These are phyloP conservation scores for Gonapodya sp. DNA, from an alignment of 192 early-diverging fungal species.

Conservation along the genomic window DNA sequence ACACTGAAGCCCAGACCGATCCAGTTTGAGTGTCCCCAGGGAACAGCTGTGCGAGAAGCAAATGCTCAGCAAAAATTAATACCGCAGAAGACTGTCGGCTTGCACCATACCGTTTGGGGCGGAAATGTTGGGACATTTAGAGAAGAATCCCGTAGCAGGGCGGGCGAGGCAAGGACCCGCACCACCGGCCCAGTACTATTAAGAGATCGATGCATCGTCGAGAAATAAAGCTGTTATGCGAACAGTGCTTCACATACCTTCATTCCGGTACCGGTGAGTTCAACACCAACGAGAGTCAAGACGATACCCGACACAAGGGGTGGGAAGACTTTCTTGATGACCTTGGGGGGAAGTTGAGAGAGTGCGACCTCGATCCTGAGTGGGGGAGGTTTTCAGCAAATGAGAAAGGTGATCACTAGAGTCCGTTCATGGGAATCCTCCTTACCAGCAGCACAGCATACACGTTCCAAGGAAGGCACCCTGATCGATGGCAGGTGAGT, in stretches of 20 bases:
- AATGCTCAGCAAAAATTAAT: background rate
- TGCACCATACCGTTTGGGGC: constrained; percentile 24
- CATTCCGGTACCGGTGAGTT: constrained; percentile 32
- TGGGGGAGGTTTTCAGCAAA: too few relatives aligned
- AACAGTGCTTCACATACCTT: constrained; percentile 9
- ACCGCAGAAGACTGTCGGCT: background rate
- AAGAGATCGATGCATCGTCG: too few relatives aligned
- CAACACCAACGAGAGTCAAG: constrained; percentile 34
- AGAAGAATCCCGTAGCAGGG: constrained; percentile 31
- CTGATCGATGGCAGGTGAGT: constrained; percentile 21
- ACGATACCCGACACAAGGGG: constrained; percentile 45
- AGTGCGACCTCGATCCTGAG: constrained; percentile 24
- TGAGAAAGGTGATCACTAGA: too few relatives aligned
- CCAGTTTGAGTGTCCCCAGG: constrained; percentile 37
- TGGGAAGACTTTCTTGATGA: constrained; percentile 37
- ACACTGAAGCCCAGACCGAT: constrained; percentile 42
- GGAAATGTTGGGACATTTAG: constrained; percentile 28
- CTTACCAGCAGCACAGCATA: constrained; percentile 32
- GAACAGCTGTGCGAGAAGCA: too few relatives aligned
- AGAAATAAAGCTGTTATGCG: too few relatives aligned
- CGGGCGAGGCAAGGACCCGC: constrained; percentile 26
- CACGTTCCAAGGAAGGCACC: constrained; percentile 42
- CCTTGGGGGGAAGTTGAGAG: constrained; percentile 34
- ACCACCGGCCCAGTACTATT: constrained; percentile 37
- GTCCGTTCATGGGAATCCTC: too few relatives aligned